These are phyloP conservation scores for Leccinum angustisporum DNA, from an alignment of 1,284 basidiomycete species.

Conservation along the genomic window DNA sequence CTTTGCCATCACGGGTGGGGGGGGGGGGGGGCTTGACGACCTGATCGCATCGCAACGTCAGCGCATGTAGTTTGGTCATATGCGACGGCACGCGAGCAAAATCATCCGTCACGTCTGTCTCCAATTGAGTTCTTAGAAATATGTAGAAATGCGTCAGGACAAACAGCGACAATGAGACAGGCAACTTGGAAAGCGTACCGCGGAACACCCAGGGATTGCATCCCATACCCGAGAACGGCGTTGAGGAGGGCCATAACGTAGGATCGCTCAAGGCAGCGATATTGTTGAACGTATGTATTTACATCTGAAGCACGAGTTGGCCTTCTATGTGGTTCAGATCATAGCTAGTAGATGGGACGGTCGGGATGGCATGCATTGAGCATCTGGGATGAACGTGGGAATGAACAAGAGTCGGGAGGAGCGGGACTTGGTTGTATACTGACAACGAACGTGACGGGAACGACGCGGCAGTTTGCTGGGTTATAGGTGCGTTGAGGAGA, in stretches of 20 bases:
- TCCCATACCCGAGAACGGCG: constrained; percentile 37
- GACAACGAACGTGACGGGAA: no score
- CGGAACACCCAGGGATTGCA: constrained; percentile 66
- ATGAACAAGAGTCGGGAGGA: no score
- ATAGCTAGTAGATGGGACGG: constrained; percentile 33
- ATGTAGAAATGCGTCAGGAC: constrained; percentile 9
- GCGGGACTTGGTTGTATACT: no score
- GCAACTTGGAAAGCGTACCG: background rate
- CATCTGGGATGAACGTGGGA: no score
- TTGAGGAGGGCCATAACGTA: constrained; percentile 68
- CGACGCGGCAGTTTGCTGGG: no score
- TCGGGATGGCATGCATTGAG: no score
- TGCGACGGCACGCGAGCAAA: constrained; percentile 60
- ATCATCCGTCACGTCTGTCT: constrained; percentile 75
- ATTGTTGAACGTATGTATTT: constrained; percentile 66
- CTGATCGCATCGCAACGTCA: constrained; percentile 60
- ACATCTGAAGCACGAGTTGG: constrained; percentile 69
- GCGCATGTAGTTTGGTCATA: constrained; percentile 56
- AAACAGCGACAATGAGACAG: background rate
- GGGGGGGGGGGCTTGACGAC: constrained; percentile 40
- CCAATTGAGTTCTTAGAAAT: constrained; percentile 76
- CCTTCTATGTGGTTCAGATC: constrained; percentile 61
- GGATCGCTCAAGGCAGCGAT: constrained; percentile 60
- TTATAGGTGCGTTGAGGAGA: no score
- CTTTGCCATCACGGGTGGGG: no score